A percentile compares a stretch with the other conserved stretches of the same genome.
Evolutionary conservation across 257 asterid species (phyloP).

Genomic region (Solanum sejunctum): DNA sequence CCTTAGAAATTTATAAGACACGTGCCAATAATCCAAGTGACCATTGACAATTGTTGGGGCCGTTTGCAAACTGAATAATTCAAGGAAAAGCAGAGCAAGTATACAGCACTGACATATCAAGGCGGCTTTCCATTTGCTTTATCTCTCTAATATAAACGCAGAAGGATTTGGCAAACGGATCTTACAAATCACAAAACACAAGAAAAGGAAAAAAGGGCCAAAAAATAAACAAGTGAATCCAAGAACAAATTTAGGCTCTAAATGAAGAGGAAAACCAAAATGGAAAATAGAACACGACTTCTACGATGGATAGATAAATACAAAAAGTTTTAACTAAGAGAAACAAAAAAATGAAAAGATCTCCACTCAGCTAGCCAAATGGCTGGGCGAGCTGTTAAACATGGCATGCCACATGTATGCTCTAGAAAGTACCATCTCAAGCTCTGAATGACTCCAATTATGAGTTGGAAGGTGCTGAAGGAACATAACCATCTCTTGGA

Average conservation of each 20-base stretch:
- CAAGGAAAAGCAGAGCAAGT: background rate
- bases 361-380: conserved; percentile 46
- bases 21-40: background rate
- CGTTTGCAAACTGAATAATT: background rate
- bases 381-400: conserved; percentile 89
- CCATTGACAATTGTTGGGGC: background rate
- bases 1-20: background rate
- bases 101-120: background rate
- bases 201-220: background rate
- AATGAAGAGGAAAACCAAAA: background rate
- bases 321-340: background rate
- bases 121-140: background rate
- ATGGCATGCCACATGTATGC: conserved; percentile 98
- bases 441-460: conserved; percentile 65
- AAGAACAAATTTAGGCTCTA: background rate
- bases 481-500: conserved; percentile 97
- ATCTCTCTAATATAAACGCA: background rate
- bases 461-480: conserved; percentile 91
- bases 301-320: background rate
- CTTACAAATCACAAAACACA: background rate
- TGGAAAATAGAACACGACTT: background rate
- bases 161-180: background rate
- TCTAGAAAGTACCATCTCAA: conserved; percentile 84
- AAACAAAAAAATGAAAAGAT: background rate
- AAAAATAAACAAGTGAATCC: background rate